A percentile compares a stretch with the other conserved stretches of the same genome.
These are phyloP conservation scores for Citrullus amarus DNA, from an alignment of 306 rosid species.

Conservation along the genomic window DNA sequence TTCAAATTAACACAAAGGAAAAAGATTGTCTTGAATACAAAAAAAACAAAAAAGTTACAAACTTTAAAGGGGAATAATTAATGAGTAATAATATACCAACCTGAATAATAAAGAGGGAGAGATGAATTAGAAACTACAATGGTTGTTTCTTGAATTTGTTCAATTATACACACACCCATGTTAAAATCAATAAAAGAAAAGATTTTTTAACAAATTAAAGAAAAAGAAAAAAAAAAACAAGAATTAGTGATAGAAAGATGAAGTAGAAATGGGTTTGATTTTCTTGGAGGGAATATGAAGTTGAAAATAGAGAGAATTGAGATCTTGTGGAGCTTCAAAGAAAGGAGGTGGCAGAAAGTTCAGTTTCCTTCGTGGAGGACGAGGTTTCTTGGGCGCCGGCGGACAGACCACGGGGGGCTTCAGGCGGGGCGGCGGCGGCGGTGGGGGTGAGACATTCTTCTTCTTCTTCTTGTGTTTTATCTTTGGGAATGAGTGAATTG, in stretches of 20 bases:
- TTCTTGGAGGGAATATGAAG: conserved; percentile 17
- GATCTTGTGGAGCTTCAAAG: conserved; percentile 40
- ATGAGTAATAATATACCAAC: too few relatives aligned
- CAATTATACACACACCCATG: background rate
- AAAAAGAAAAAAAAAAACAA: background rate
- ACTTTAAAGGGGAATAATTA: too few relatives aligned
- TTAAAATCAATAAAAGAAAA: background rate
- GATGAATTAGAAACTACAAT: background rate
- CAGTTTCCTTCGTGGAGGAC: conserved; percentile 12
- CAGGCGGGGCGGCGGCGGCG: conserved; percentile 16
- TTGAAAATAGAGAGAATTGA: conserved; percentile 24
- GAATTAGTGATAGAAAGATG: background rate
- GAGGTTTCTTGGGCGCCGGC: conserved; percentile 52
- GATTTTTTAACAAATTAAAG: background rate
- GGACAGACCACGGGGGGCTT: conserved; percentile 32
- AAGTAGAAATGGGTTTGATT: conserved; percentile 19
- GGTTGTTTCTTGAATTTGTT: background rate
- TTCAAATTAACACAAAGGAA: too few relatives aligned
- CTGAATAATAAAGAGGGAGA: background rate
- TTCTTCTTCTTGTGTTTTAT: conserved; percentile 6
- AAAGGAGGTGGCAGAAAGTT: conserved; percentile 12
- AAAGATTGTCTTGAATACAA: too few relatives aligned
- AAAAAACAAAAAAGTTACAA: too few relatives aligned
- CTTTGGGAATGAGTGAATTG: background rate
- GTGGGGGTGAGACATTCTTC: conserved; percentile 39